Evolutionary conservation across 768 basidiomycete species (phyloP).

Genomic region (Boletus rex-veris): DNA sequence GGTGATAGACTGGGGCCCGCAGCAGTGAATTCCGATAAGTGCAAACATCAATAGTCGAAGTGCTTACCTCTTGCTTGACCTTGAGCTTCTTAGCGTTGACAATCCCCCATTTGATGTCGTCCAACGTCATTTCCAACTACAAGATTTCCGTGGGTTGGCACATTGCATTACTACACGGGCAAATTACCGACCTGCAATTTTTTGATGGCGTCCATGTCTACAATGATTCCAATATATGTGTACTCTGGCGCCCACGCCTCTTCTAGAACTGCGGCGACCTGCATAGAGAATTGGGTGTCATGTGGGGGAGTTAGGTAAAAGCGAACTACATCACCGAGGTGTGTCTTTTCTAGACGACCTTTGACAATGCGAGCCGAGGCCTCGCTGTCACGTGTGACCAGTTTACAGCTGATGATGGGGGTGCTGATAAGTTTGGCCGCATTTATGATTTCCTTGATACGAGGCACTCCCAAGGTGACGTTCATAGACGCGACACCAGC

Average conservation of each 20-base stretch:
- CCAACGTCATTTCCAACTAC: constrained; percentile 87
- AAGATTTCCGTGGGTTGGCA: neutral
- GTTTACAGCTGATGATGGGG: constrained; percentile 95
- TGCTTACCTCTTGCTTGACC: constrained; percentile 75
- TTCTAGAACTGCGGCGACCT: constrained; percentile 91
- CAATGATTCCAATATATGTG: constrained; percentile 89
- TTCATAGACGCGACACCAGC: constrained; percentile 99
- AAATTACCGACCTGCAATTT: constrained; percentile 67
- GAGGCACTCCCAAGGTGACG: constrained; percentile 98
- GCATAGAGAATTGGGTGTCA: neutral
- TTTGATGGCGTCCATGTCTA: constrained; percentile 84
- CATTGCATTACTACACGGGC: neutral
- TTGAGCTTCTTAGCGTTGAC: constrained; percentile 85
- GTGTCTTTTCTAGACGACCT: constrained; percentile 91
- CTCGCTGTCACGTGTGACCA: constrained; percentile 82
- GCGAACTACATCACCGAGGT: constrained; percentile 78
- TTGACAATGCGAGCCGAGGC: constrained; percentile 98
- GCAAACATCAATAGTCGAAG: neutral
- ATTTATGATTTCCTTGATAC: constrained; percentile 99
- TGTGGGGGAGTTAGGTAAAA: neutral
- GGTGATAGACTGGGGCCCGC: constrained; percentile 58
- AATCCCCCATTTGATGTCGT: constrained; percentile 92
- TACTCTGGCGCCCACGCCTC: constrained; percentile 95
- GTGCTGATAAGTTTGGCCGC: constrained; percentile 97
- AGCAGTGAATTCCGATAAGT: neutral